These are phyloP conservation scores for Nakazawaea sp. DNA, from an alignment of 805 yeast species.

Conservation along the genomic window DNA sequence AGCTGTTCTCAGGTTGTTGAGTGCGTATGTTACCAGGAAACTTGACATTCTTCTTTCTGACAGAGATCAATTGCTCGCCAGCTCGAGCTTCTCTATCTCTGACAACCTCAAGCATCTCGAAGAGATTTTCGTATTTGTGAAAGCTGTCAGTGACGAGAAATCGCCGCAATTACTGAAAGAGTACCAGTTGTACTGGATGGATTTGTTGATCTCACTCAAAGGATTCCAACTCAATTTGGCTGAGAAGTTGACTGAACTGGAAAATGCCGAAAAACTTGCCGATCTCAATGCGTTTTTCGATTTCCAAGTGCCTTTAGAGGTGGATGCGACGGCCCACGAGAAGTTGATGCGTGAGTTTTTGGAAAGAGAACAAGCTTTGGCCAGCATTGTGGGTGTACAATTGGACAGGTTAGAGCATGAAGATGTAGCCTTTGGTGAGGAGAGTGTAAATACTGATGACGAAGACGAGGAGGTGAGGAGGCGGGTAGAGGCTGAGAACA, in stretches of 20 bases:
- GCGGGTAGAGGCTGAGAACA: constrained; percentile 12
- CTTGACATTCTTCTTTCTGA: not conserved
- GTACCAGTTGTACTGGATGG: constrained; percentile 16
- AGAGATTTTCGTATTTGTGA: constrained; percentile 8
- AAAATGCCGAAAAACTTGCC: constrained; percentile 19
- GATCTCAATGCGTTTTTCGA: constrained; percentile 30
- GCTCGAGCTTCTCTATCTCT: not conserved
- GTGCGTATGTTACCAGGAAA: not conserved
- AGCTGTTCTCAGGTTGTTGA: not conserved
- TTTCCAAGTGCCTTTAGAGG: constrained; percentile 16
- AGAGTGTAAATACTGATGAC: constrained; percentile 12
- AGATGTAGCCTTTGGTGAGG: constrained; percentile 21
- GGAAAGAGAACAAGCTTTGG: constrained; percentile 39
- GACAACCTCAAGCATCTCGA: not conserved
- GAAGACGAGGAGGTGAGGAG: constrained; percentile 1
- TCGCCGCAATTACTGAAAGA: constrained; percentile 12
- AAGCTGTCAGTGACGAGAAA: constrained; percentile 12
- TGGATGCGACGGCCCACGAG: constrained; percentile 24
- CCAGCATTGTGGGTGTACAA: constrained; percentile 26
- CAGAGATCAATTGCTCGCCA: not conserved
- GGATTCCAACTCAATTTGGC: constrained; percentile 26
- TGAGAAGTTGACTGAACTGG: constrained; percentile 13
- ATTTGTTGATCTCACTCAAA: constrained; percentile 26
- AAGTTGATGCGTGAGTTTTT: constrained; percentile 37
- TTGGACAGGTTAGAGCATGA: constrained; percentile 49